phyloP scores from a whole-genome alignment of 73 alveolate species.

The Paramecium pentaurelia region DNA sequence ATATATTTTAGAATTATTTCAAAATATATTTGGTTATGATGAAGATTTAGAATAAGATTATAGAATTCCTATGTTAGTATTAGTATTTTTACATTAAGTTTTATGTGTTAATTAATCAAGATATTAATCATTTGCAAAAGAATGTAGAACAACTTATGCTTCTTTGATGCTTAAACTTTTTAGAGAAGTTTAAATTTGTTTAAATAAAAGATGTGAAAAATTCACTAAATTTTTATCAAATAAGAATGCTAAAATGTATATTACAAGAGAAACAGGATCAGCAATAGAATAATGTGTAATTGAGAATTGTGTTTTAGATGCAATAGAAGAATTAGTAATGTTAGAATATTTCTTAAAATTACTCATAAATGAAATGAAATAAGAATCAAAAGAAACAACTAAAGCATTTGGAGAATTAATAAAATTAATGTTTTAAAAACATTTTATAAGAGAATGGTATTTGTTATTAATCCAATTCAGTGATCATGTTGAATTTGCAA shows the following conservation, averaged over 20 bases:
- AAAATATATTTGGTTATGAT: neutral
- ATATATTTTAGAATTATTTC: neutral
- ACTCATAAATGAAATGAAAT: neutral
- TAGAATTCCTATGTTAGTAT: neutral
- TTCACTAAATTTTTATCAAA: neutral
- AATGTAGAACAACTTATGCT: neutral
- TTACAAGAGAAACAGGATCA: neutral
- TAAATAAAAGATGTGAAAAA: neutral
- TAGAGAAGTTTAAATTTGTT: neutral
- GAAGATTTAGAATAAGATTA: neutral
- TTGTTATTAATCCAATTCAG: neutral
- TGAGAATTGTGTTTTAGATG: conserved; percentile 5
- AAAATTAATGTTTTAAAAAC: neutral
- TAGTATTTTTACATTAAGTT: neutral
- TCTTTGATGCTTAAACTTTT: neutral
- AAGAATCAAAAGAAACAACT: neutral
- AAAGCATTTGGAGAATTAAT: neutral
- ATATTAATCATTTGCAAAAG: neutral
- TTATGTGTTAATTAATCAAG: neutral
- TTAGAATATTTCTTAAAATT: neutral
- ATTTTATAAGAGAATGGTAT: neutral
- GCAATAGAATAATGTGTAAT: neutral
- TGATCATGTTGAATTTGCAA: neutral
- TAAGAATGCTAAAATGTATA: neutral
- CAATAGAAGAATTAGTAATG: neutral